Conservation (phyloP, 2,329 filamentous ascomycete genomes). For the Aspergillus hiratsukae region DNA sequence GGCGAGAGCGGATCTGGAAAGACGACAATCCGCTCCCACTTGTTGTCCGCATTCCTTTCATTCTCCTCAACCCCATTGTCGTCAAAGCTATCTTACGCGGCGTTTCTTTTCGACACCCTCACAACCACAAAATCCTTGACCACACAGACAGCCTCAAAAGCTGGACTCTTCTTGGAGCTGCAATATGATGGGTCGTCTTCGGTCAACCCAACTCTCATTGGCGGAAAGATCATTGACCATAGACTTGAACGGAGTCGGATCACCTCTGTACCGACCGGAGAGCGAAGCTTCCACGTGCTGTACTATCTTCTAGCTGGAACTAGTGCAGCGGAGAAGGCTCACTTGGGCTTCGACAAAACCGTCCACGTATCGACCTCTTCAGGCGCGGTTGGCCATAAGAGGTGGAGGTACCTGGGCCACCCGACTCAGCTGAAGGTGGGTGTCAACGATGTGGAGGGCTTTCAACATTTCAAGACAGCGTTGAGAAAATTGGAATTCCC, state of each 20-base stretch:
- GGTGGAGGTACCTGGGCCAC: slow-evolving; percentile 95
- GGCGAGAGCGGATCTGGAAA: slow-evolving; percentile 96
- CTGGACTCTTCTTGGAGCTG: slow-evolving; percentile 90
- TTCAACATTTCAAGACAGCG: slow-evolving; percentile 96
- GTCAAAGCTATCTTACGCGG: slow-evolving; percentile 84
- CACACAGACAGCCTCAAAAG: slow-evolving; percentile 91
- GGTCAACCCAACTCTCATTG: slow-evolving; percentile 80
- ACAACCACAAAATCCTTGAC: slow-evolving; percentile 97
- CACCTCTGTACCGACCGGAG: slow-evolving; percentile 85
- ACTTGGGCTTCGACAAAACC: slow-evolving; percentile 62
- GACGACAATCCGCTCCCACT: slow-evolving; percentile 85
- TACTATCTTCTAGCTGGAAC: slow-evolving; percentile 95
- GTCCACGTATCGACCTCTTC: slow-evolving; percentile 45
- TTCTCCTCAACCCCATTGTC: slow-evolving; percentile 92
- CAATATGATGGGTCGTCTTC: slow-evolving; percentile 91
- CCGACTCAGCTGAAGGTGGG: slow-evolving; percentile 95
- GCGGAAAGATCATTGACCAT: slow-evolving; percentile 91
- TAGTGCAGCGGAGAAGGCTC: slow-evolving; percentile 80
- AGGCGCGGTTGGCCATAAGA: slow-evolving; percentile 58
- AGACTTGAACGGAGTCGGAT: slow-evolving; percentile 88
- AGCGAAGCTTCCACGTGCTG: slow-evolving; percentile 91
- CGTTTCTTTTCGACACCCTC: slow-evolving; percentile 92
- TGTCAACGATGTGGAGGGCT: slow-evolving; percentile 92
- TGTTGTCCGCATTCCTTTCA: slow-evolving; percentile 77
- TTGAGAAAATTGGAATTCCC: slow-evolving; percentile 92